Evolutionary conservation across 1,284 basidiomycete species (phyloP), one percentile per base, ranked within the genome.

Genomic region (Sanghuangporus weigelae): DNA sequence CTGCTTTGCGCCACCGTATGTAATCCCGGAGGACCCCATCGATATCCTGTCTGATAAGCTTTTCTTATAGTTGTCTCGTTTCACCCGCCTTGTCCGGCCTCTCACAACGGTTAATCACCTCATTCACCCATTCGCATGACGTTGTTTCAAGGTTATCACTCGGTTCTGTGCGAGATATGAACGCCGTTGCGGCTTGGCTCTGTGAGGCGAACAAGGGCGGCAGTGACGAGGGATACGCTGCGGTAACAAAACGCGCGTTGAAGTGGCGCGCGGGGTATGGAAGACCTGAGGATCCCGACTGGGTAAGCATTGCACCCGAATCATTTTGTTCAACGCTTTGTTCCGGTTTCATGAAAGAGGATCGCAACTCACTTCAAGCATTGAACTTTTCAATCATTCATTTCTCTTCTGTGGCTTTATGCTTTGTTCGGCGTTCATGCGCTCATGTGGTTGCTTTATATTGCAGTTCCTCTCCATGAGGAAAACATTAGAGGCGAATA

Each of bases 401-500:
- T 93, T 39, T 82, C 89, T 0, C 81, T 90, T 46, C 83, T 92
- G 36, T 39, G 55, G 55, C 36, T 31, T 39, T 57, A 26, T 36
- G 36, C 38, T 35, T 57, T 39, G 40, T n/a, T 54, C 36, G 51
- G 26, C 26, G 26, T 19, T 54, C 51, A 16, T 54, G 16, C 11
- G 31, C 23, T 23, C 56, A n/a, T 14, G 1, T 59, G 26, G 12
- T 36, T 23, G 11, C 19, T 21, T 51, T 23, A 1, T 1, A 19
- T 11, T 14, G 44, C 44, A 92, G 90, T 90, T 92, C 71, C 76
- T 93, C 38, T 82, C 89, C 0, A 81, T 90, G 46, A 83, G 92
- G 36, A 92, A 91, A 77, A 92, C 91, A 3, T 79, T 94, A 0
- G 90, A 93, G 73, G 92, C 90, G 31, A 93, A 91, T 67, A 93